Percentiles rank a stretch among this genome's conserved stretches.
phyloP scores from a whole-genome alignment of 2,329 filamentous ascomycete genomes.

The Ploettnerulaceae sp. region DNA sequence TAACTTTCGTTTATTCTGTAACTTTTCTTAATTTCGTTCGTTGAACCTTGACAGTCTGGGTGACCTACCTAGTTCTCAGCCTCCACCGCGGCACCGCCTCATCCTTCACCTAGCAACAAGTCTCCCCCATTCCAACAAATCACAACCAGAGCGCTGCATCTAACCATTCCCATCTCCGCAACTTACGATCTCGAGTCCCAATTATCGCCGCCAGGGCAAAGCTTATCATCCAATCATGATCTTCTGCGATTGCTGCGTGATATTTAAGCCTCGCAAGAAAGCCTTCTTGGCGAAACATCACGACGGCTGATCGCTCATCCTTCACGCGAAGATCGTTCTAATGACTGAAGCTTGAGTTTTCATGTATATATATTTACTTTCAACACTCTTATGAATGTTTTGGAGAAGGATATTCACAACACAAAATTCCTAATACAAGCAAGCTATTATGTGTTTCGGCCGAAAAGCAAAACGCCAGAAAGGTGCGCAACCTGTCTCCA shows the following conservation, averaged over 20 bases:
- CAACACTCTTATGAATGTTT: neutral
- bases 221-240: neutral
- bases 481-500: constrained; percentile 2
- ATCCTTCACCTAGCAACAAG: neutral
- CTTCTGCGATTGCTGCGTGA: too few species aligned
- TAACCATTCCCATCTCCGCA: too few species aligned
- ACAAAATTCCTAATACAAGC: neutral
- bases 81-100: neutral
- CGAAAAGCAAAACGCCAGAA: constrained; percentile 4
- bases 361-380: neutral
- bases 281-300: too few species aligned
- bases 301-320: too few species aligned
- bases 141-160: neutral
- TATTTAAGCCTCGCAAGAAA: too few species aligned
- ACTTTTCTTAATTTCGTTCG: neutral
- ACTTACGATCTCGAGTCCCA: neutral
- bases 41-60: neutral
- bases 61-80: neutral
- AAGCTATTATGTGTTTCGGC: constrained; percentile 5
- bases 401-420: neutral
- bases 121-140: neutral
- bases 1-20: neutral
- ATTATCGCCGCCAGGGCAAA: neutral
- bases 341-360: too few species aligned
- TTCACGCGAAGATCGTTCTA: too few species aligned